These are phyloP conservation scores for Chlorella vulgaris DNA, from an alignment of 139 green algal species.

Conservation along the genomic window DNA sequence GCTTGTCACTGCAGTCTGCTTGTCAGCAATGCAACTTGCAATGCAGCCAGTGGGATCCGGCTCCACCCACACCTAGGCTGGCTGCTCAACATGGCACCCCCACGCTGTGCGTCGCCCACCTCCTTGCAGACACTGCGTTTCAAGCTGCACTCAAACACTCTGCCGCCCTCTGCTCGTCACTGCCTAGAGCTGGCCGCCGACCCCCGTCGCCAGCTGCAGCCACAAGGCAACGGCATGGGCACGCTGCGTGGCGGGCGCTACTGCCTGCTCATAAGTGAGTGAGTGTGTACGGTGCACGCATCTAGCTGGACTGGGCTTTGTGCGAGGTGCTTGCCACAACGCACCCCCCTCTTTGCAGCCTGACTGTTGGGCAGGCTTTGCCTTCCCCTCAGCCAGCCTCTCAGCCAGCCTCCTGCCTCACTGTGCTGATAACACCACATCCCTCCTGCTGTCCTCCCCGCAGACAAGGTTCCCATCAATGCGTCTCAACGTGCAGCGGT, in stretches of 20 bases:
- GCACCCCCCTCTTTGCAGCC: too few relatives aligned
- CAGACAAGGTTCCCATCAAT: conserved; percentile 8
- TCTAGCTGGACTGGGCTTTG: too few relatives aligned
- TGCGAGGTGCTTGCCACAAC: too few relatives aligned
- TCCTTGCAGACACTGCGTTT: conserved; percentile 4
- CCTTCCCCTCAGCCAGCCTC: too few relatives aligned
- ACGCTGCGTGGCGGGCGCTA: background rate
- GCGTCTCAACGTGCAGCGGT: background rate
- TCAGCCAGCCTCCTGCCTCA: too few relatives aligned
- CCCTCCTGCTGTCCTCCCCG: background rate
- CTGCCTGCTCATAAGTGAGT: background rate
- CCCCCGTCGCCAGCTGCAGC: background rate
- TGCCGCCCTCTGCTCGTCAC: background rate
- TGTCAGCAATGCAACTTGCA: background rate
- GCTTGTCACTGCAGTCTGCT: background rate
- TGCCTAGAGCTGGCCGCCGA: background rate
- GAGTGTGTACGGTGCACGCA: too few relatives aligned
- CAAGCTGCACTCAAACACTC: background rate
- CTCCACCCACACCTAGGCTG: background rate
- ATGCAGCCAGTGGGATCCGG: too few relatives aligned
- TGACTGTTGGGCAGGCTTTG: too few relatives aligned
- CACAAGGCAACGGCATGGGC: background rate
- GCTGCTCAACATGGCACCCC: background rate
- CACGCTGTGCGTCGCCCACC: too few relatives aligned
- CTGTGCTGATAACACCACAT: too few relatives aligned